Evolutionary conservation across 1,284 basidiomycete genomes (phyloP), one percentile per base, ranked within the genome.

Genomic region (Cutaneotrichosporon dermatis): DNA sequence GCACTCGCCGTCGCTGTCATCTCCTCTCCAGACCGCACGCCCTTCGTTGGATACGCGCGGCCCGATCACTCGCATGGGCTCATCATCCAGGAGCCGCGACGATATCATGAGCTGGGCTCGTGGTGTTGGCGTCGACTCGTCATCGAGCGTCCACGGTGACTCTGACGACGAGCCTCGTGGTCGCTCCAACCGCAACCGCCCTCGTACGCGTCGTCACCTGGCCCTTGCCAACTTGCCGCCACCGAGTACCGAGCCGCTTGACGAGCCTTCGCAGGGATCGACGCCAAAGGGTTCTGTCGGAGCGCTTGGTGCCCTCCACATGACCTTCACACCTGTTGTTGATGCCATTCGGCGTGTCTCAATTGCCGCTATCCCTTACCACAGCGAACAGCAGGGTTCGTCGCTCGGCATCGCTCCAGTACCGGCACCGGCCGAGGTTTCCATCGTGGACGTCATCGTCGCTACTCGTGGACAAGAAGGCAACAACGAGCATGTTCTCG

Each of bases 31-130:
- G 40, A 64, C 58, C 1, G 51, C 45, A 5, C 56, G 59, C 13
- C 61, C 56, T 1, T 64, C 69, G 11, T 16, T 60, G 6, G 13
- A 43, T 15, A 5, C 52, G 4, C 36, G 55, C 5, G 63, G 59
- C 8, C 69, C 69, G 7, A 72, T 74, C 8, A 67, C 71, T 8
- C 68, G 66, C 8, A 60, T 75, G 59, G 65, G 71, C 6, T 69
- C 69, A 6, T 72, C 70, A 9, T 76, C 75, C 1, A 64, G 71
- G 35, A 74, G 72, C 56, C 62, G 75, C 9, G 75, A 76, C 45
- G 75, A 76, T 51, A 76, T 76, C 54, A 71, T 76, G 48, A 68
- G 65, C 37, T 76, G 75, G 75, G 68, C 74, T 13, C 70, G 70
- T 42, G 70, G 67, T 13, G 70, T 76, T 37, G 66, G 46, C 34